Conservation (phyloP, 2,329 filamentous ascomycete species). For the Ophiostoma montium region DNA sequence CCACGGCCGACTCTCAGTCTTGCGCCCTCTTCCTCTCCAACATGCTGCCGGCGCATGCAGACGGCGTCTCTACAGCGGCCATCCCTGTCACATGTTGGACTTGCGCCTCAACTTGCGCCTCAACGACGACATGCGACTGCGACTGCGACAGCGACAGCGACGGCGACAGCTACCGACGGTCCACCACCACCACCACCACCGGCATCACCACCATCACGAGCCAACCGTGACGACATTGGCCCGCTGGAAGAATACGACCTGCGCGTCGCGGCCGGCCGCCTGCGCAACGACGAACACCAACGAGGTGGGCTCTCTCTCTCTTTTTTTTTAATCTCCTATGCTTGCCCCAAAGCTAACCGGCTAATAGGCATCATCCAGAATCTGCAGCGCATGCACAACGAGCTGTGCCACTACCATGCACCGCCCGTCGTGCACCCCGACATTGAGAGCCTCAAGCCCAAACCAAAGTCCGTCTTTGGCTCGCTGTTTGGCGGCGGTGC, state of each 20-base stretch:
- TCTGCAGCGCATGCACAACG: conserved; percentile 78
- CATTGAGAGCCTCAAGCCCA: conserved; percentile 45
- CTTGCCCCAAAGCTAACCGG: background rate
- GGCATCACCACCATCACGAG: background rate
- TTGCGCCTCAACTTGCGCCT: conserved; percentile 8
- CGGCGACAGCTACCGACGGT: no score
- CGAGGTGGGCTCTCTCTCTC: conserved; percentile 28
- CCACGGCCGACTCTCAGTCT: background rate
- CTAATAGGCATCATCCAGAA: conserved; percentile 66
- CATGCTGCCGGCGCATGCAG: conserved; percentile 9
- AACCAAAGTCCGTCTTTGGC: conserved; percentile 41
- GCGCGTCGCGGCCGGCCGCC: conserved; percentile 55
- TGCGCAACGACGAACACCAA: conserved; percentile 85
- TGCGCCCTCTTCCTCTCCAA: background rate
- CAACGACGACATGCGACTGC: conserved; percentile 11
- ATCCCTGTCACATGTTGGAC: conserved; percentile 8
- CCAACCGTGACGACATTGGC: conserved; percentile 30
- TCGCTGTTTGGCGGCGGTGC: conserved; percentile 37
- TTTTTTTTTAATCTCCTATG: conserved; percentile 7
- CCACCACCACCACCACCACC: no score
- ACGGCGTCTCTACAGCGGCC: background rate
- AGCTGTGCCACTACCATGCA: conserved; percentile 59
- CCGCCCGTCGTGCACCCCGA: conserved; percentile 64
- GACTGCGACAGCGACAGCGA: conserved; percentile 7
- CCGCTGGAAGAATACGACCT: conserved; percentile 81